Evolutionary conservation across 768 basidiomycete species (phyloP), one percentile per base, ranked within the genome.

Genomic region (Pluteus cervinus): DNA sequence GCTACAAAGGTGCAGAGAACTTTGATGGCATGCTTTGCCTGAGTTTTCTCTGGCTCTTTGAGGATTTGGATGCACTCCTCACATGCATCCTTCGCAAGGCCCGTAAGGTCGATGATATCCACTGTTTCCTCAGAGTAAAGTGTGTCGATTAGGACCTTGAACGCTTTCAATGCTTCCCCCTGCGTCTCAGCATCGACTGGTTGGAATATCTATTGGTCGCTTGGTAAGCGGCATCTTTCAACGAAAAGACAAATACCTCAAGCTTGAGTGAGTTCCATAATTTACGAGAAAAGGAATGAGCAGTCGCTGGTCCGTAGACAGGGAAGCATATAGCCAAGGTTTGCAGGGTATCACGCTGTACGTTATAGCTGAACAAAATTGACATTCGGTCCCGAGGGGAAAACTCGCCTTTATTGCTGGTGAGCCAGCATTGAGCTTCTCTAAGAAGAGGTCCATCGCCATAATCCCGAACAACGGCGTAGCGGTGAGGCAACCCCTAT

Each of bases 221-320:
- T 24, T 18, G 18, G 31, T 48, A 39, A 3, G 24, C 14, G 10
- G 7, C 26, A 30, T 37, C 18, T 17, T 42, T 17, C 2, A 42
- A 21, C n/a, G 10, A 32, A 14, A 28, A 36, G 21, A 16, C 30
- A 29, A 38, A 38, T 40, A 86, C 93, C 73, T 98, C 96, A 17
- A 97, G 69, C 54, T 90, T 94, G 23, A 98, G 57, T 0, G 82
- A 71, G 56, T 83, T 92, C 90, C 92, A 96, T n/a, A 98, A 58
- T 45, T 90, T 82, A 3, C 69, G 68, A 1, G 84, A 85, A 39
- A 74, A 72, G 7, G 73, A 71, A 10, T 72, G 69, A 2, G 78
- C 79, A 3, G 79, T 60, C 2, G 60, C 59, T 0, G 75, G 50
- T 2, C 93, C 96, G 55, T 94, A 98, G 0, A 87, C 76, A 3